Percentiles rank a stretch among this genome's conserved stretches.
Conservation (phyloP, 352 stramenopile species). For the Pythium chondricola region DNA sequence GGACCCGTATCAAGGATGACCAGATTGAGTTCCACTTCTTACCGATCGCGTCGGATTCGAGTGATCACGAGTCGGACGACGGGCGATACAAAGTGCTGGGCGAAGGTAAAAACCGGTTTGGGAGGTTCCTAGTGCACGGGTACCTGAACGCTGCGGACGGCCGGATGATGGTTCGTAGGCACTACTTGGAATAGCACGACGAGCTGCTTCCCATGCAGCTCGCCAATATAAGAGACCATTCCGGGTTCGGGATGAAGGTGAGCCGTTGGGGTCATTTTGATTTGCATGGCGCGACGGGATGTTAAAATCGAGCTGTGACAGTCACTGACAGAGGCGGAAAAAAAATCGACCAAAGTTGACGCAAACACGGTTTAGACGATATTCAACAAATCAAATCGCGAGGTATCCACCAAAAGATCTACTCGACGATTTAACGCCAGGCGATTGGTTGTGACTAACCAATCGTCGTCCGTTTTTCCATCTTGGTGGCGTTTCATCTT, state of each 20-base stretch:
- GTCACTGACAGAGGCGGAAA: too few species aligned
- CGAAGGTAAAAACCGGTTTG: constrained; percentile 59
- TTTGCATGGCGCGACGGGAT: too few species aligned
- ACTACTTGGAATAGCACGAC: constrained; percentile 51
- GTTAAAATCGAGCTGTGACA: too few species aligned
- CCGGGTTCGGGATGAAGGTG: too few species aligned
- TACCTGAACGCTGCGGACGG: constrained; percentile 43
- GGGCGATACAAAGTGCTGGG: constrained; percentile 54
- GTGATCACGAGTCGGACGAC: constrained; percentile 23
- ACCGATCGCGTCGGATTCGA: constrained; percentile 24
- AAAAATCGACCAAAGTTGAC: too few species aligned
- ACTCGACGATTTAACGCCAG: constrained; percentile 15
- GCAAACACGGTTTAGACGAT: too few species aligned
- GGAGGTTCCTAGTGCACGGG: constrained; percentile 60
- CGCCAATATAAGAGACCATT: too few species aligned
- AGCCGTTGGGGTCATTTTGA: too few species aligned
- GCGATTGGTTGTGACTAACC: constrained; percentile 10
- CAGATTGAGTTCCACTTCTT: constrained; percentile 64
- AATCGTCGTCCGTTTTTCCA: constrained; percentile 5
- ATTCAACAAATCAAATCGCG: constrained; percentile 12
- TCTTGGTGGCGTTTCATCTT: constrained; percentile 2
- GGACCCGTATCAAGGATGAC: constrained; percentile 52
- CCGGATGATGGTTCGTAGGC: constrained; percentile 42
- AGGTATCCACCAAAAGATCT: constrained; percentile 1
- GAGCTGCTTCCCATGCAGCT: too few species aligned